A percentile compares a stretch with the other conserved stretches of the same genome.
These are phyloP conservation scores for Tylopilus sp. DNA, from an alignment of 768 basidiomycete genomes.

Conservation along the genomic window DNA sequence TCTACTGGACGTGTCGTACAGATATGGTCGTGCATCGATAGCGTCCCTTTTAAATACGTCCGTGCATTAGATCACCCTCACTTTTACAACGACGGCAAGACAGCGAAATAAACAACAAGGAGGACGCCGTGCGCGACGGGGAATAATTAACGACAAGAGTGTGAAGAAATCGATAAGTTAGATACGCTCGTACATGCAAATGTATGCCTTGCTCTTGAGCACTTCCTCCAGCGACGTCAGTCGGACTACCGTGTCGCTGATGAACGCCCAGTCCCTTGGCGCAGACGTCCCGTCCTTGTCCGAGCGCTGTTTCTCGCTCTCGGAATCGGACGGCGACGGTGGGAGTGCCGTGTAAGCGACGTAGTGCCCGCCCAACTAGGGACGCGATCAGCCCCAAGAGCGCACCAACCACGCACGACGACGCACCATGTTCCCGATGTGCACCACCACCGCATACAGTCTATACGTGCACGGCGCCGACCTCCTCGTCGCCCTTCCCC, in stretches of 20 bases:
- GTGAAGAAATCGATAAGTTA: too few relatives aligned
- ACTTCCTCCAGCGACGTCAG: constrained; percentile 84
- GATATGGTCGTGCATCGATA: too few relatives aligned
- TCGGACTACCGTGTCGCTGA: constrained; percentile 87
- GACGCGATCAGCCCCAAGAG: neutral
- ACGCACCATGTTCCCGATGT: constrained; percentile 83
- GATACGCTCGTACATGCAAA: constrained; percentile 88
- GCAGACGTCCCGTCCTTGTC: neutral
- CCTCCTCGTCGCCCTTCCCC: constrained; percentile 24
- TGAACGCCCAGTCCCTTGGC: constrained; percentile 79
- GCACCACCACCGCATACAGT: constrained; percentile 79
- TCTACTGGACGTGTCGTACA: neutral
- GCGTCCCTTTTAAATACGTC: too few relatives aligned
- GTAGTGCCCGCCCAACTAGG: constrained; percentile 85
- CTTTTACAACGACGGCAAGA: too few relatives aligned
- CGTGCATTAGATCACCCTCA: too few relatives aligned
- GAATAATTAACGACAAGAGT: too few relatives aligned
- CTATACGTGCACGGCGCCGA: constrained; percentile 57
- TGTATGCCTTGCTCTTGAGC: constrained; percentile 85
- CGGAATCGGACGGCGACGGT: constrained; percentile 22
- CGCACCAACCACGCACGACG: neutral
- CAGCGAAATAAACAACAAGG: too few relatives aligned
- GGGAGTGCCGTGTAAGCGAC: constrained; percentile 80
- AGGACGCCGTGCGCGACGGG: too few relatives aligned
- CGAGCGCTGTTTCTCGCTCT: constrained; percentile 8